phyloP scores from a whole-genome alignment of 2,329 filamentous ascomycete genomes.

The Ascocoryne sarcoides region DNA sequence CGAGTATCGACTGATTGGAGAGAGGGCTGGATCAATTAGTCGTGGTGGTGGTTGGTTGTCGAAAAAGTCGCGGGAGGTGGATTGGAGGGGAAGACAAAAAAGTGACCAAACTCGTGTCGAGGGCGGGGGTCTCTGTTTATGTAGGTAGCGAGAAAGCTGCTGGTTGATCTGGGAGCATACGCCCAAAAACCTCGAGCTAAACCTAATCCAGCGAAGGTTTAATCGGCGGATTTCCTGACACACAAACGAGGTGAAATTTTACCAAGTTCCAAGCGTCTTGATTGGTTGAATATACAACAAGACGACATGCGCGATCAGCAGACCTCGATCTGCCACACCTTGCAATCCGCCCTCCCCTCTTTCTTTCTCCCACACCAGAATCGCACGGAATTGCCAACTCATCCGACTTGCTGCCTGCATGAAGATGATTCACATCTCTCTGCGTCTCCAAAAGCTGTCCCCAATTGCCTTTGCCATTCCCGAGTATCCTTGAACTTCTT shows the following conservation, averaged over 20 bases:
- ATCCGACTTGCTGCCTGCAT: constrained; percentile 6
- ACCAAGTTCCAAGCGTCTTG: not conserved
- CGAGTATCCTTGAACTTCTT: constrained; percentile 11
- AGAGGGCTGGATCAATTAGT: too few species aligned
- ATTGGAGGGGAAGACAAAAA: not conserved
- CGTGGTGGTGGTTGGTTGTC: not conserved
- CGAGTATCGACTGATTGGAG: not conserved
- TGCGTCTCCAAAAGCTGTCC: constrained; percentile 1
- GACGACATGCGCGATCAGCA: constrained; percentile 9
- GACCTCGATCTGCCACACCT: constrained; percentile 6
- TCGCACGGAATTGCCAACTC: constrained; percentile 8
- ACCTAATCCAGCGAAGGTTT: not conserved
- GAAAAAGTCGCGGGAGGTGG: not conserved
- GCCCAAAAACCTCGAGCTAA: not conserved
- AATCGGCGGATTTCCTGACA: constrained; percentile 3
- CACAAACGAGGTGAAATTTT: constrained; percentile 6
- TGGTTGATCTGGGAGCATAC: not conserved
- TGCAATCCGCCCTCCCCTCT: constrained; percentile 5
- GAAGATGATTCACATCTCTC: constrained; percentile 3
- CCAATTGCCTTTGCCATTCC: constrained; percentile 6
- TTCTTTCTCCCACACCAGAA: constrained; percentile 15
- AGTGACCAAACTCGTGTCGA: not conserved
- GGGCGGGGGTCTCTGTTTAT: not conserved
- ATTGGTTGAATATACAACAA: constrained; percentile 5
- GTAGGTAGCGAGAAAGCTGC: not conserved